phyloP scores from a whole-genome alignment of 805 yeast genomes.

The Saturnispora hagleri region DNA sequence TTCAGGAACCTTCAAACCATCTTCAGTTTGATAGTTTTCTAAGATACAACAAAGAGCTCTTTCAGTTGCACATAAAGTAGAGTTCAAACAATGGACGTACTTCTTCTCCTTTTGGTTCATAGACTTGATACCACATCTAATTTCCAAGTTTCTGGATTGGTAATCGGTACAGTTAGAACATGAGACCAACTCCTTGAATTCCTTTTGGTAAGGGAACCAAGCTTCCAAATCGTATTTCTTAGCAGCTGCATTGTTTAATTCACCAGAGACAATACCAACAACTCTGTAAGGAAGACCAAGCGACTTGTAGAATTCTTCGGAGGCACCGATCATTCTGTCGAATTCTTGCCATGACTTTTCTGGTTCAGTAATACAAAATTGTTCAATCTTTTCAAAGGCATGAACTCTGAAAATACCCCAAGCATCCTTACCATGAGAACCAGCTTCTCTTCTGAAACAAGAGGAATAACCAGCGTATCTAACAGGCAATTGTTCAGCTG shows the following conservation, averaged over 20 bases:
- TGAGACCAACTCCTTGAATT: slow-evolving; percentile 94
- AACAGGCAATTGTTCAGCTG: slow-evolving; percentile 91
- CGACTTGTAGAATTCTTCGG: slow-evolving; percentile 90
- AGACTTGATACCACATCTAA: slow-evolving; percentile 96
- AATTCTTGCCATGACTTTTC: slow-evolving; percentile 97
- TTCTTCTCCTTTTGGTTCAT: slow-evolving; percentile 92
- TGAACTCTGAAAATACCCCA: slow-evolving; percentile 99
- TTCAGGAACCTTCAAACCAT: slow-evolving; percentile 88
- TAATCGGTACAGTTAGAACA: slow-evolving; percentile 99
- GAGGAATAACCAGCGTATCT: slow-evolving; percentile 97
- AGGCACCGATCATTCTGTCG: slow-evolving; percentile 83
- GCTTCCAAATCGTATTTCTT: slow-evolving; percentile 98
- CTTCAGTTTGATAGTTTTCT: slow-evolving; percentile 97
- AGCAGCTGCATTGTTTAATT: slow-evolving; percentile 97
- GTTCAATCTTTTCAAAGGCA: slow-evolving; percentile 97
- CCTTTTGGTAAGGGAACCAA: slow-evolving; percentile 99
- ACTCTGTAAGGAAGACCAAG: slow-evolving; percentile 93
- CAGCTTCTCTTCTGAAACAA: slow-evolving; percentile 99
- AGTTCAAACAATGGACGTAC: slow-evolving; percentile 96
- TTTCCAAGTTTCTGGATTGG: slow-evolving; percentile 96
- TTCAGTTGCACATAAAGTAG: slow-evolving; percentile 95
- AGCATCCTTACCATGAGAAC: slow-evolving; percentile 98
- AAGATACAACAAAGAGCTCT: slow-evolving; percentile 95
- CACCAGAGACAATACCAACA: slow-evolving; percentile 97
- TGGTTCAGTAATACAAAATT: slow-evolving; percentile 91